These are phyloP conservation scores for Nitzschia sp. DNA, from an alignment of 108 stramenopile genomes.

Conservation along the genomic window DNA sequence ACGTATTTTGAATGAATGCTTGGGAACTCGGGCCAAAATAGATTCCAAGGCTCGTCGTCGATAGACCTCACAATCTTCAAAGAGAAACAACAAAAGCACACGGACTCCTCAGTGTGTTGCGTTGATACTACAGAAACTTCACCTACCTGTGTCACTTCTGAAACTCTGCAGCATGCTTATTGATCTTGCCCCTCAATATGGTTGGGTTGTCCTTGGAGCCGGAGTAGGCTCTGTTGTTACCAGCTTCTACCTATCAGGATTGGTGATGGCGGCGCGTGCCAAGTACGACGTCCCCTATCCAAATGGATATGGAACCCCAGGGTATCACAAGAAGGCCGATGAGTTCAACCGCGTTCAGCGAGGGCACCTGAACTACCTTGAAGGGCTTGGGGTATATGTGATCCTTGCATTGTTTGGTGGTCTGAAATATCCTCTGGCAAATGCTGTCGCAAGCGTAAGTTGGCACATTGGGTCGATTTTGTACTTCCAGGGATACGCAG, in stretches of 20 bases:
- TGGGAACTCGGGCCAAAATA: neutral
- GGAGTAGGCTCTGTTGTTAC: constrained; percentile 51
- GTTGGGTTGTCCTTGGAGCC: constrained; percentile 45
- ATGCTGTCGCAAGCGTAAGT: constrained; percentile 42
- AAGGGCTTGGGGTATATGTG: constrained; percentile 42
- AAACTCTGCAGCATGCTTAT: constrained; percentile 26
- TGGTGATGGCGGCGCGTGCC: constrained; percentile 73
- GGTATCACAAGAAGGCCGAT: constrained; percentile 76
- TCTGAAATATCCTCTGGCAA: constrained; percentile 65
- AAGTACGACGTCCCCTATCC: constrained; percentile 69
- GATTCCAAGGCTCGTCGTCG: neutral
- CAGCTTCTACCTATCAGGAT: constrained; percentile 31
- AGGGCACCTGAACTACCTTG: constrained; percentile 77
- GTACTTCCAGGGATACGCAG: constrained; percentile 67
- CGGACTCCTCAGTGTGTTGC: neutral
- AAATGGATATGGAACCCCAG: constrained; percentile 80
- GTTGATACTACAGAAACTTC: neutral
- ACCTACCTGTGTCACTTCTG: neutral
- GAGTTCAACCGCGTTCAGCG: constrained; percentile 90
- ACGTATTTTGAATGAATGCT: too few relatives aligned
- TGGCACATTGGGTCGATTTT: constrained; percentile 53
- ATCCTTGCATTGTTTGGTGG: constrained; percentile 73
- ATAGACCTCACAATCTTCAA: neutral
- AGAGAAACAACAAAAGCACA: too few relatives aligned
- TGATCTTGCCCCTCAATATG: constrained; percentile 35